Percentiles rank a stretch among this genome's conserved stretches.
Evolutionary conservation across 345 rosid genomes (phyloP).

Genomic region (Ceriops zippeliana): DNA sequence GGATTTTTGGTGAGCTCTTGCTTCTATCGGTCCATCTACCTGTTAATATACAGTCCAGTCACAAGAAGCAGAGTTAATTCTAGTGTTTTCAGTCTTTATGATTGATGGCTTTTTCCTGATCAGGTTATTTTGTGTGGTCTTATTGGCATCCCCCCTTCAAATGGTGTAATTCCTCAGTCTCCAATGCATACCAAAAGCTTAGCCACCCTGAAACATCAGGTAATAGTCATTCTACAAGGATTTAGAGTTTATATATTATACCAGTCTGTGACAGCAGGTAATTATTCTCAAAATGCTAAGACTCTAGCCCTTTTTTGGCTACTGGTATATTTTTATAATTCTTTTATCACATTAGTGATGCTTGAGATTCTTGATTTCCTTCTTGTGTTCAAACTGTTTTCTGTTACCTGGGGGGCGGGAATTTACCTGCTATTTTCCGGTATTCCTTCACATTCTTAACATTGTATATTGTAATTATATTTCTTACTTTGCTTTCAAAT

Average conservation of each 20-base stretch:
- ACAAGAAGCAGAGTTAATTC: not conserved
- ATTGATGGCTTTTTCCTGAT: conserved; percentile 1
- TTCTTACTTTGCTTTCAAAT: conserved; percentile 23
- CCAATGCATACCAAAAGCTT: conserved; percentile 98
- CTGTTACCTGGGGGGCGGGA: not conserved
- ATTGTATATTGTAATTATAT: not conserved
- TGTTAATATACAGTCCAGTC: not conserved
- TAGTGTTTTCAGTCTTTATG: not conserved
- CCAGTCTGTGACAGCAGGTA: conserved; percentile 2
- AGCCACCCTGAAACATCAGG: conserved; percentile 93
- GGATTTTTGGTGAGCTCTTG: conserved; percentile 65
- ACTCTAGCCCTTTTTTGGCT: not conserved
- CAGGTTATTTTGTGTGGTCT: conserved; percentile 89
- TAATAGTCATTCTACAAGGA: conserved; percentile 20
- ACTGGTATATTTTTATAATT: not conserved
- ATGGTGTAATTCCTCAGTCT: conserved; percentile 97
- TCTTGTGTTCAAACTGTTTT: not conserved
- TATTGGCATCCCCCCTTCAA: conserved; percentile 92
- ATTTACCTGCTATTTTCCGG: not conserved
- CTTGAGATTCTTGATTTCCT: too few relatives aligned
- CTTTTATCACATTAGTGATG: too few relatives aligned
- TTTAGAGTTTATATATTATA: conserved; percentile 1
- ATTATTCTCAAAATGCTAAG: not conserved
- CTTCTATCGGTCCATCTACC: not conserved
- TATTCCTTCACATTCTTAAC: not conserved